Evolutionary conservation across 805 yeast genomes (phyloP).

Genomic region (Saturnispora mendoncae): DNA sequence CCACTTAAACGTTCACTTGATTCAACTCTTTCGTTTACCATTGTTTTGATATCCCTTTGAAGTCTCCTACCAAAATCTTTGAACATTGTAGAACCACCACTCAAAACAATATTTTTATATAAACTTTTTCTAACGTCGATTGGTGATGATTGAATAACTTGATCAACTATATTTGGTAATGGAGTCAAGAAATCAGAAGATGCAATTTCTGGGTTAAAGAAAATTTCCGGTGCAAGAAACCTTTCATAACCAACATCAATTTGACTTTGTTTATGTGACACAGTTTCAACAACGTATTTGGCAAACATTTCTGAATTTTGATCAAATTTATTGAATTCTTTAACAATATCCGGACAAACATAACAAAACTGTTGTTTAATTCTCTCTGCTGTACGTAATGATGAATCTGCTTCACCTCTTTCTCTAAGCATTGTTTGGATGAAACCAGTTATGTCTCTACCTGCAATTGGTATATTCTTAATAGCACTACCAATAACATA

Average conservation of each 20-base stretch:
- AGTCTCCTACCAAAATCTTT: slow-evolving; percentile 96
- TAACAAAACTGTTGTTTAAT: slow-evolving; percentile 96
- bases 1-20: slow-evolving; percentile 70
- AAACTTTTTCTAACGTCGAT: slow-evolving; percentile 96
- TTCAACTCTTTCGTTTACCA: slow-evolving; percentile 84
- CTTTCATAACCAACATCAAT: slow-evolving; percentile 98
- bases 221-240: slow-evolving; percentile 97
- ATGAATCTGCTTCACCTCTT: slow-evolving; percentile 91
- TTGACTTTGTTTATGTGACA: slow-evolving; percentile 49
- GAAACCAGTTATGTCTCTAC: slow-evolving; percentile 92
- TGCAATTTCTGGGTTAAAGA: slow-evolving; percentile 96
- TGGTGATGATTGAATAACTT: slow-evolving; percentile 89
- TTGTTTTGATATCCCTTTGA: slow-evolving; percentile 83
- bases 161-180: slow-evolving; percentile 90
- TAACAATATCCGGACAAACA: slow-evolving; percentile 95
- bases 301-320: slow-evolving; percentile 91
- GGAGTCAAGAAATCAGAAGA: slow-evolving; percentile 94
- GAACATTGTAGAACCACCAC: slow-evolving; percentile 99
- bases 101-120: slow-evolving; percentile 88
- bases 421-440: slow-evolving; percentile 91
- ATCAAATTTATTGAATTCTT: slow-evolving; percentile 91
- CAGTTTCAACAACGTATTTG: slow-evolving; percentile 80
- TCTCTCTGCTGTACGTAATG: slow-evolving; percentile 90
- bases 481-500: slow-evolving; percentile 97
- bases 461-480: slow-evolving; percentile 96